phyloP scores from a whole-genome alignment of 148 eudicot species.

The Chenopodium quinoa region DNA sequence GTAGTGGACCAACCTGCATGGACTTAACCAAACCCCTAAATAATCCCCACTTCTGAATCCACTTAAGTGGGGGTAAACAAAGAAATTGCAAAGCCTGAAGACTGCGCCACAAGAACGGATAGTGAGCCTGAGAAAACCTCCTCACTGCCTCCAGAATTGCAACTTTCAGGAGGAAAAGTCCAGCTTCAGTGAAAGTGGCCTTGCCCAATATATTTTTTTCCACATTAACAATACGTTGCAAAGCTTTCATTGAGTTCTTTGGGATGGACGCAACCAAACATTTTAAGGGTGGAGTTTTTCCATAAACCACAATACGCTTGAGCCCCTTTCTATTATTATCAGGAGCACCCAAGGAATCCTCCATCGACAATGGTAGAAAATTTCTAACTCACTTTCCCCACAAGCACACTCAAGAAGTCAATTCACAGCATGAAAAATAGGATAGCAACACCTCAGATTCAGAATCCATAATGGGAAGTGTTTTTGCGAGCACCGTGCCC shows the following conservation, averaged over 20 bases:
- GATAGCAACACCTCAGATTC: background rate
- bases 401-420: slow-evolving; percentile 11
- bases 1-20: slow-evolving; percentile 50
- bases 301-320: slow-evolving; percentile 22
- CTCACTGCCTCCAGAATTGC: slow-evolving; percentile 52
- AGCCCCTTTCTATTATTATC: slow-evolving; percentile 29
- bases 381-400: slow-evolving; percentile 12
- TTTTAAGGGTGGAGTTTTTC: slow-evolving; percentile 27
- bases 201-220: slow-evolving; percentile 34
- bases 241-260: slow-evolving; percentile 40
- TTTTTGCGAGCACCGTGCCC: slow-evolving; percentile 1
- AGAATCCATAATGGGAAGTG: background rate
- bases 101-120: slow-evolving; percentile 51
- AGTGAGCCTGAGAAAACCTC: slow-evolving; percentile 50
- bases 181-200: slow-evolving; percentile 41
- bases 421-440: background rate
- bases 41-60: slow-evolving; percentile 53
- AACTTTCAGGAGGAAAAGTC: slow-evolving; percentile 43
- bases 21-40: slow-evolving; percentile 36
- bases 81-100: slow-evolving; percentile 57
- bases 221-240: slow-evolving; percentile 34
- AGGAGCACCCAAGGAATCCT: slow-evolving; percentile 29
- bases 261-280: slow-evolving; percentile 43
- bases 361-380: slow-evolving; percentile 31
- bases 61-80: slow-evolving; percentile 55